These are phyloP conservation scores for Fusarium napiforme DNA, from an alignment of 2,329 filamentous ascomycete genomes.

Conservation along the genomic window DNA sequence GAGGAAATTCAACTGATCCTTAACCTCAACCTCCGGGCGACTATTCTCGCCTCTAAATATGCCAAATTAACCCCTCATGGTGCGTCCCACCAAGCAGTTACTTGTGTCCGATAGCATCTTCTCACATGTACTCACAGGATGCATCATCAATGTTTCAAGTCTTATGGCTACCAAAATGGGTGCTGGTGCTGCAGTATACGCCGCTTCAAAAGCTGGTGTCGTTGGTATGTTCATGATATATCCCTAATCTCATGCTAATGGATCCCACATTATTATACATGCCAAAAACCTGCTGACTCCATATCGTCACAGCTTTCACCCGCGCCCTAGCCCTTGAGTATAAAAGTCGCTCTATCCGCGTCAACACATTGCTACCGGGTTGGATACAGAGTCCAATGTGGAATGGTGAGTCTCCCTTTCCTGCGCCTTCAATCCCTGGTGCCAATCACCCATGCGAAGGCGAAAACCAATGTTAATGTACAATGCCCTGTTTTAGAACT, in stretches of 20 bases:
- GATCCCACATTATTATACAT: slow-evolving; percentile 40
- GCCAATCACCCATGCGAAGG: slow-evolving; percentile 16
- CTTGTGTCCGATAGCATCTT: not conserved
- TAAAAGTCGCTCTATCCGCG: slow-evolving; percentile 70
- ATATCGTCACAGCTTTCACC: slow-evolving; percentile 67
- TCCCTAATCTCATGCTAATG: slow-evolving; percentile 28
- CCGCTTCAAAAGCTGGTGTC: slow-evolving; percentile 83
- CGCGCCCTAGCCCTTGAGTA: slow-evolving; percentile 73
- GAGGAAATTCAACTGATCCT: slow-evolving; percentile 67
- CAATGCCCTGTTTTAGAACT: slow-evolving; percentile 50
- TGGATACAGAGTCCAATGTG: slow-evolving; percentile 88
- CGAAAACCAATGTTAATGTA: slow-evolving; percentile 53
- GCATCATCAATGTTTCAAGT: slow-evolving; percentile 85
- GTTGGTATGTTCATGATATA: slow-evolving; percentile 62
- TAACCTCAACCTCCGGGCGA: slow-evolving; percentile 75
- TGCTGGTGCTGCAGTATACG: slow-evolving; percentile 77
- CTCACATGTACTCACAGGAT: slow-evolving; percentile 54
- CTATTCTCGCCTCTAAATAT: slow-evolving; percentile 70
- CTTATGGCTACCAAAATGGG: slow-evolving; percentile 77
- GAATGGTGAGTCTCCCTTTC: slow-evolving; percentile 62
- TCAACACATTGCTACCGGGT: slow-evolving; percentile 84
- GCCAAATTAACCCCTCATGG: slow-evolving; percentile 50
- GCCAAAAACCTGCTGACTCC: slow-evolving; percentile 33
- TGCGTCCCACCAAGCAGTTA: slow-evolving; percentile 21
- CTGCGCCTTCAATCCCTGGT: slow-evolving; percentile 18